phyloP scores from a whole-genome alignment of 1,139 yeast species.

The Lodderomyces parapsilosis region DNA sequence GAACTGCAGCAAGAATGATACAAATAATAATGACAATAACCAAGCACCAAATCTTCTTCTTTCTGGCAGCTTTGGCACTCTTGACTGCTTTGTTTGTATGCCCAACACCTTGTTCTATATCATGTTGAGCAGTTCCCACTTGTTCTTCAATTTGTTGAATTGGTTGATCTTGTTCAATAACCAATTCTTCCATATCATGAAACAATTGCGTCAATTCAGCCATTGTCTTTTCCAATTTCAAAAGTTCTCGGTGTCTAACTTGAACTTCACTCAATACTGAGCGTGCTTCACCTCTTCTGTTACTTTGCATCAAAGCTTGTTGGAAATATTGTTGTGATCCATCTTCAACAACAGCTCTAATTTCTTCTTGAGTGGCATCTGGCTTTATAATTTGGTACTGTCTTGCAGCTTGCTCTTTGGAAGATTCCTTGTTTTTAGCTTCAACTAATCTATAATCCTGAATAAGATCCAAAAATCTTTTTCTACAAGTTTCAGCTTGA shows the following conservation, averaged over 20 bases:
- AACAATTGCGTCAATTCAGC: conserved; percentile 93
- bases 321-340: conserved; percentile 83
- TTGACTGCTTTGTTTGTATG: conserved; percentile 90
- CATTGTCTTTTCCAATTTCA: conserved; percentile 93
- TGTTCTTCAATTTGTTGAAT: conserved; percentile 82
- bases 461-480: conserved; percentile 79
- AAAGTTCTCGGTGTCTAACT: conserved; percentile 91
- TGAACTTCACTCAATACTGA: conserved; percentile 95
- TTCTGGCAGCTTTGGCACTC: conserved; percentile 88
- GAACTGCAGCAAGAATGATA: conserved; percentile 66
- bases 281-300: conserved; percentile 95
- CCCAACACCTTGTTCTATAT: conserved; percentile 91
- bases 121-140: conserved; percentile 80
- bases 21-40: conserved; percentile 61
- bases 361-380: conserved; percentile 84
- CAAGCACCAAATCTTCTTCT: conserved; percentile 86
- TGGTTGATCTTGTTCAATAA: conserved; percentile 91
- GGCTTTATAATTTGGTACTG: conserved; percentile 93
- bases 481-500: conserved; percentile 88
- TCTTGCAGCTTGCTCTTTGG: conserved; percentile 86
- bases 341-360: conserved; percentile 80
- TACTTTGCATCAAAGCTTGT: conserved; percentile 87
- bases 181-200: conserved; percentile 95
- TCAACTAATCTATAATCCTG: conserved; percentile 87
- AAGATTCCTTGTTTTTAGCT: conserved; percentile 80